Evolutionary conservation across 2,329 filamentous ascomycete genomes (phyloP), one percentile per base, ranked within the genome.

Genomic region (Neonectria faginata): DNA sequence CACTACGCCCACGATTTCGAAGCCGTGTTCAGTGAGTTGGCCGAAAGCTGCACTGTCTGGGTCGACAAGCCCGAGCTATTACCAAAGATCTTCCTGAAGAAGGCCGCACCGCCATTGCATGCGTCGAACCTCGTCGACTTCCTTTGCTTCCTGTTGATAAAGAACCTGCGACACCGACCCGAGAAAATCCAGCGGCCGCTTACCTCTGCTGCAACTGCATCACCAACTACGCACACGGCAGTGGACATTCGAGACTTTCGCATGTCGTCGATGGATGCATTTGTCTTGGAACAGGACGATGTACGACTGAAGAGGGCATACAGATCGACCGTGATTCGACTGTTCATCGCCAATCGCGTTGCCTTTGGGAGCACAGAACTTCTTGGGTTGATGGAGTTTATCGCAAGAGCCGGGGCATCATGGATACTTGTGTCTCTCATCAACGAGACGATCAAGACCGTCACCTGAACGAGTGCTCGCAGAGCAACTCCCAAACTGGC

Each of bases 1-100:
- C 83, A 86, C 67, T 91, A 92, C 72, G 81, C 85, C 0, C 83
- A 90, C 71, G 86, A 87, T 22, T 82, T 87, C 18, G 87, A 90
- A 69, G 88, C 87, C 1, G 79, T 92, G 31, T 86, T 89, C 60
- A 83, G 84, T 63, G 89, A 92, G 73, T 74, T 87, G 72, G 75
- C 85, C 48, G 87, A 88, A 62, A 90, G 84, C 67, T 79, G 81
- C 42, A 92, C 89, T 0, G 74, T 90, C 8, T 85, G 81, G 78
- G 77, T 90, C 10, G 87, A 88, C 6, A 82, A 82, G 12, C 84
- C 86, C 1, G 80, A 86, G 12, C 70, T 87, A 2, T 76, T 92
- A 10, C 79, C 80, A 18, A 78, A 78, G 33, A 70, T 84, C 8
- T 79, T 84, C 29, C 68, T 83, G 44, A 82, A 82, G 68, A 81